Conservation (phyloP, 352 stramenopile species). For the Phytophthora aleatoria region DNA sequence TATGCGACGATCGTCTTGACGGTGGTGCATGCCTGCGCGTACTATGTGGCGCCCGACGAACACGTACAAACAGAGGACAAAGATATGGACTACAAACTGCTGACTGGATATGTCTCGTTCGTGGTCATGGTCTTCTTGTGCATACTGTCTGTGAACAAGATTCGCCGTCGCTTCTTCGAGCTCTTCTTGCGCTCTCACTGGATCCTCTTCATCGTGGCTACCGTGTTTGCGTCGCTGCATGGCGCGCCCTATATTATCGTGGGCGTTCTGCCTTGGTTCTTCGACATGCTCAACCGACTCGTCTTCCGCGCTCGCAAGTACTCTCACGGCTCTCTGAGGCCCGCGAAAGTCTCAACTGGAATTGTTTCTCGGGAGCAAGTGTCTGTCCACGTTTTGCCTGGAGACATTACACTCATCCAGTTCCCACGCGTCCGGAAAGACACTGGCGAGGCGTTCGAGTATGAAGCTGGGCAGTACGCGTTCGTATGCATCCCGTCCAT, state of each 20-base stretch:
- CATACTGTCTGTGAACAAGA: constrained; percentile 31
- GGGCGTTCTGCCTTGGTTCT: constrained; percentile 33
- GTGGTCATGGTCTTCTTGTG: constrained; percentile 34
- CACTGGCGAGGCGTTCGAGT: constrained; percentile 33
- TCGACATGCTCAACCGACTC: constrained; percentile 41
- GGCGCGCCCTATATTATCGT: constrained; percentile 31
- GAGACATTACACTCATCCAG: constrained; percentile 35
- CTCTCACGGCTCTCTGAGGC: constrained; percentile 20
- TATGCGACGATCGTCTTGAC: constrained; percentile 35
- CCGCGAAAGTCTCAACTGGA: constrained; percentile 13
- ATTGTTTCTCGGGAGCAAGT: constrained; percentile 21
- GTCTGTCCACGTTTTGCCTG: constrained; percentile 5
- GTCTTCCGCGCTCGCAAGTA: constrained; percentile 22
- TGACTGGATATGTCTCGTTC: constrained; percentile 23
- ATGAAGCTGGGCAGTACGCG: constrained; percentile 57
- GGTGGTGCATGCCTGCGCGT: constrained; percentile 39
- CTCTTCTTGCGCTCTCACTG: constrained; percentile 49
- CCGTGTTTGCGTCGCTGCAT: constrained; percentile 42
- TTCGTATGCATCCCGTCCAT: constrained; percentile 78
- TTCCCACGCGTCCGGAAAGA: constrained; percentile 38
- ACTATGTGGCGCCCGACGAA: constrained; percentile 24
- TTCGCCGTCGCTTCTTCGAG: constrained; percentile 53
- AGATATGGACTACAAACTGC: constrained; percentile 2
- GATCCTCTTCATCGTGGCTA: constrained; percentile 43
- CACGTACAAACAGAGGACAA: constrained; percentile 14